Evolutionary conservation across 2,329 filamentous ascomycete genomes (phyloP).

Genomic region (Aotearoamyces nothofagi): DNA sequence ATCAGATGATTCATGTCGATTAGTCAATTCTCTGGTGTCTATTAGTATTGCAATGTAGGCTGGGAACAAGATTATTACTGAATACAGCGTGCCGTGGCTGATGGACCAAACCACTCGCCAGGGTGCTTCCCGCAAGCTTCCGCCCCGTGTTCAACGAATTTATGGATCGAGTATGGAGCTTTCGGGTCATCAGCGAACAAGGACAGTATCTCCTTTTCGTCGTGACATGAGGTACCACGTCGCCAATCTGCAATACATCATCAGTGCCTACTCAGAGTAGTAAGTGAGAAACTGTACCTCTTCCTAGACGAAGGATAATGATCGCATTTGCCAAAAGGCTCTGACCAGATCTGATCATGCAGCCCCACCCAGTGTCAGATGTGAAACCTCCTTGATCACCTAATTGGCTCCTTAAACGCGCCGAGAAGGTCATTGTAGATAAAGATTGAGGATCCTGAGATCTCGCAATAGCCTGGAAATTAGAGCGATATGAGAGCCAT

Average conservation of each 20-base stretch:
- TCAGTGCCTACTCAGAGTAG: constrained; percentile 3
- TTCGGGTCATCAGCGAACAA: constrained; percentile 76
- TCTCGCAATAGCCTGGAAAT: constrained; percentile 69
- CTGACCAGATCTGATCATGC: constrained; percentile 96
- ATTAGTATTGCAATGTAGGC: constrained; percentile 7
- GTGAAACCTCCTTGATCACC: constrained; percentile 71
- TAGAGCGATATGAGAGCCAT: constrained; percentile 93
- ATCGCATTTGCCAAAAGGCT: constrained; percentile 82
- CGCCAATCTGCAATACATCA: constrained; percentile 55
- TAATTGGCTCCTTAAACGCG: constrained; percentile 69
- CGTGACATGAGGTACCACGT: constrained; percentile 35
- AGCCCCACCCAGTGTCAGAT: constrained; percentile 93
- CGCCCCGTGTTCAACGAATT: constrained; percentile 81
- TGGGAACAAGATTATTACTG: constrained; percentile 44
- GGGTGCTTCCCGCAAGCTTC: constrained; percentile 83
- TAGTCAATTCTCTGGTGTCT: constrained; percentile 52
- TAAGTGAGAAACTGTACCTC: constrained; percentile 38
- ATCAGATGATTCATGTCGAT: constrained; percentile 41
- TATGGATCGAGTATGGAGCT: constrained; percentile 88
- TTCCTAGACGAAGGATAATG: constrained; percentile 54
- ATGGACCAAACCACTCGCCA: constrained; percentile 98
- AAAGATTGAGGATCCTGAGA: constrained; percentile 59
- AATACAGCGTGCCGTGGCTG: constrained; percentile 85
- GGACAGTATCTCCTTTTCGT: constrained; percentile 59
- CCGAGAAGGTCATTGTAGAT: constrained; percentile 63